Base-by-base conservation (phyloP, 192 early-diverging fungal genomes). In the Oehlia diaphana region DNA sequence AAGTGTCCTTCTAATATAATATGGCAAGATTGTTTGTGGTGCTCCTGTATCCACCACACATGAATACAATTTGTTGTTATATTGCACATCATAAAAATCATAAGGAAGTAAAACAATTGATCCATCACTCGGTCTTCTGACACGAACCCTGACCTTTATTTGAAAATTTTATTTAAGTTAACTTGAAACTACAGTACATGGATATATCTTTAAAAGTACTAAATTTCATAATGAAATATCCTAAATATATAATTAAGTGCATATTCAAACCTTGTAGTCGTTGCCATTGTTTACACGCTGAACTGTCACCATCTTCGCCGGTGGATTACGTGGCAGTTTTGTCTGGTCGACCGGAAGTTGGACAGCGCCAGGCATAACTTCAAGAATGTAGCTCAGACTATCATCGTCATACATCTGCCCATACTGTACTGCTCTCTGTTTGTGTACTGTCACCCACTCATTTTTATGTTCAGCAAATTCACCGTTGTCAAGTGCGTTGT, bases 261-360 rank as follows among this genome's bases (percentile, higher is more conserved):
- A 14, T 64, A 37, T 64, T 76, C 74, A 76, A 76, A 76, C 62
- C 61, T 76, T 76, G 74, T 76, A 76, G n/a, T 76, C 37, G 2
- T 44, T 13, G 1, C 13, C 62, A 76, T 64, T 64, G 4, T 39
- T 21, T 42, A 21, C 7, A 64, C 61, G 35, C 9, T 23, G 31
- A 63, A 47, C 33, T 1, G 62, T 63, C 16, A 76, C 35, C 58
- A 76, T 76, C 3, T 23, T 76, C 64, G 33, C 6, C 35, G 16
- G 73, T 61, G 50, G 50, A 74, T 31, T 21, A 35, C 73, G 47
- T 74, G 50, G 50, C 47, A 74, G 13, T 4, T 10, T 2, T 74
- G 28, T 74, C 16, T 74, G 50, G 62, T 74, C 12, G 39, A 74
- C 72, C 5, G 31, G 50, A 16, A 74, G 19, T 74, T 74, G 50